Conservation (phyloP, 192 early-diverging fungal species). For the Backusella sp. region DNA sequence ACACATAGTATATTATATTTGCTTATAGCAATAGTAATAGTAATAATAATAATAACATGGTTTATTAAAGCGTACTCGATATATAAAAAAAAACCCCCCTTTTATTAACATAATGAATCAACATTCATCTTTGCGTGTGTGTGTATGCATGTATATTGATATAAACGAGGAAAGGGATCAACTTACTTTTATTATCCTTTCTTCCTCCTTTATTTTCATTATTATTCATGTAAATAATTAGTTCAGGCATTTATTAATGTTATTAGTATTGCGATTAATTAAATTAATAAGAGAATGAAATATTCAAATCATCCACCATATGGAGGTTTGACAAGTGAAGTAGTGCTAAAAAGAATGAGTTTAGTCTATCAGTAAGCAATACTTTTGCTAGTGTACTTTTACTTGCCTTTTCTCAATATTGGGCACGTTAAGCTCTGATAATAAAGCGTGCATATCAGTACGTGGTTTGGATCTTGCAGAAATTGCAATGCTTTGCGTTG, state of each 20-base stretch:
- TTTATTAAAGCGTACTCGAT: not conserved
- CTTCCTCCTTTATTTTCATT: not conserved
- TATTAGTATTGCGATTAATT: not conserved
- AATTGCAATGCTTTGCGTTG: not conserved
- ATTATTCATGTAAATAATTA: not conserved
- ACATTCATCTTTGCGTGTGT: no score
- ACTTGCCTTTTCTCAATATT: conserved; percentile 10
- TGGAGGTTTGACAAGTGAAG: not conserved
- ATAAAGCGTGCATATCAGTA: conserved; percentile 23
- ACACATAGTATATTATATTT: not conserved
- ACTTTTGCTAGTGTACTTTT: not conserved
- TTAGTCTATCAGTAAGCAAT: not conserved
- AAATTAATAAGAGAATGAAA: not conserved
- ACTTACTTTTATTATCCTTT: not conserved
- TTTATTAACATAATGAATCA: no score
- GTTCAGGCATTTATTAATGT: not conserved
- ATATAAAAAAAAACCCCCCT: not conserved
- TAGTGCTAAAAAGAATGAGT: not conserved
- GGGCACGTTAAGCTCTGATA: conserved; percentile 9
- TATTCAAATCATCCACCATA: not conserved
- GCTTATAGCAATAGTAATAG: no score
- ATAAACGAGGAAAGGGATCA: not conserved
- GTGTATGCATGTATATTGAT: no score
- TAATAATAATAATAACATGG: no score
- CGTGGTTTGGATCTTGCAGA: not conserved